Conservation (phyloP, 139 green algal species). For the Chlamydomonas sp. region DNA sequence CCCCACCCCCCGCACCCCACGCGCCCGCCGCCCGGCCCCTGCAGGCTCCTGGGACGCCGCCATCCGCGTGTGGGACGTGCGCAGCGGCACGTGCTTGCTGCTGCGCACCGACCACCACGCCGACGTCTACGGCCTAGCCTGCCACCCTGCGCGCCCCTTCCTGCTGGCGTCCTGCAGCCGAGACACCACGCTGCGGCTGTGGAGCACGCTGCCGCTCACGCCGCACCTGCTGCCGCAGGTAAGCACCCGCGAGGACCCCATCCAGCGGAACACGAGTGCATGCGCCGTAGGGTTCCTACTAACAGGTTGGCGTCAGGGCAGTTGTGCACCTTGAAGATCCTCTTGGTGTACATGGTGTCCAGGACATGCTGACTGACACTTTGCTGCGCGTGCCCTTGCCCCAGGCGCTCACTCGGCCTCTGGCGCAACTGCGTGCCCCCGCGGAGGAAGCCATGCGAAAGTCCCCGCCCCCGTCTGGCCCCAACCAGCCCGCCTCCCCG, state of each 20-base stretch:
- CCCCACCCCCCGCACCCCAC: too few species aligned
- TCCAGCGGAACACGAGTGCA: neutral
- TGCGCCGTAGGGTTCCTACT: neutral
- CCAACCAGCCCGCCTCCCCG: too few species aligned
- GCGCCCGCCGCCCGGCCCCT: neutral
- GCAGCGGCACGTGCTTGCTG: constrained; percentile 2
- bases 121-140: constrained; percentile 68
- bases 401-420: constrained; percentile 6
- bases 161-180: constrained; percentile 48
- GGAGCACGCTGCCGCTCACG: constrained; percentile 46
- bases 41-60: constrained; percentile 62
- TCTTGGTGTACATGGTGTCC: too few species aligned
- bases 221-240: constrained; percentile 38
- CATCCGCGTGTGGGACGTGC: constrained; percentile 64
- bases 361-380: too few species aligned
- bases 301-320: neutral
- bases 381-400: neutral
- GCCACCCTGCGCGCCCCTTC: constrained; percentile 57
- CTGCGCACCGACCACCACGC: constrained; percentile 47
- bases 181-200: constrained; percentile 66
- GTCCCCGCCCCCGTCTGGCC: too few species aligned
- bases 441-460: neutral
- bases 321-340: too few species aligned
- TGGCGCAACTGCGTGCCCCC: neutral
- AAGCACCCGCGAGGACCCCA: too few species aligned